Evolutionary conservation across 208 protist species (phyloP), one percentile per base, ranked within the genome.

Genomic region (Trypanosoma congolense): DNA sequence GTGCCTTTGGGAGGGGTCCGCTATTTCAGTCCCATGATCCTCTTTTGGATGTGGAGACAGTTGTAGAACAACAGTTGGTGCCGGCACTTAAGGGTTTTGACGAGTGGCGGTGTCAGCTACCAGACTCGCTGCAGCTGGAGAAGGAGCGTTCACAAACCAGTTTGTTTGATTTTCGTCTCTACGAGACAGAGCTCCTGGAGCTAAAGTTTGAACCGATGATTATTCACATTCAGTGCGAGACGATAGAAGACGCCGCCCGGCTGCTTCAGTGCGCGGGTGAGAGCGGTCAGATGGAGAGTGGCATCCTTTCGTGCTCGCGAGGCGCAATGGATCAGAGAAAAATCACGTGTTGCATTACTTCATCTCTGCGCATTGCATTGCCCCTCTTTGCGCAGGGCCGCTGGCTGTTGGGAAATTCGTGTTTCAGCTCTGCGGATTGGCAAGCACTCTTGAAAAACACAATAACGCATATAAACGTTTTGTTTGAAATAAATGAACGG

Each of bases 131-230:
- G 67, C 43, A 25, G 3, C 31, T 48, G n/a, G 42, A 51, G 1
- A 26, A 30, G 46, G 49, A 19, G 21, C 18, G n/a, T n/a, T n/a
- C n/a, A n/a, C n/a, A 25, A 24, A 46, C 8, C 6, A n/a, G 21
- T 8, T 0, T 22, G 6, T 24, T 46, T 12, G 62, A 59, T 21
- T 45, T 60, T n/a, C 43, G 64, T 10, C 43, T 75, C 6, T 36
- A 47, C 22, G 53, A 55, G 30, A 74, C 75, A 22, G 82, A 90
- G 61, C 55, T 93, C 43, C 55, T 93, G 36, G 77, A 90, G 67
- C 54, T 90, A 2, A 90, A 90, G 71, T 93, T 89, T 50, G 75
- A 90, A 56, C 87, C 87, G 5, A 87, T 90, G 77, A 90, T 93
- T 52, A 31, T 93, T 36, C 87, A 93, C 56, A 45, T 88, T 16